Percentiles rank a stretch among this genome's conserved stretches.
Evolutionary conservation across 768 basidiomycete species (phyloP).

Genomic region (Porphyrellus cyaneotinctus): DNA sequence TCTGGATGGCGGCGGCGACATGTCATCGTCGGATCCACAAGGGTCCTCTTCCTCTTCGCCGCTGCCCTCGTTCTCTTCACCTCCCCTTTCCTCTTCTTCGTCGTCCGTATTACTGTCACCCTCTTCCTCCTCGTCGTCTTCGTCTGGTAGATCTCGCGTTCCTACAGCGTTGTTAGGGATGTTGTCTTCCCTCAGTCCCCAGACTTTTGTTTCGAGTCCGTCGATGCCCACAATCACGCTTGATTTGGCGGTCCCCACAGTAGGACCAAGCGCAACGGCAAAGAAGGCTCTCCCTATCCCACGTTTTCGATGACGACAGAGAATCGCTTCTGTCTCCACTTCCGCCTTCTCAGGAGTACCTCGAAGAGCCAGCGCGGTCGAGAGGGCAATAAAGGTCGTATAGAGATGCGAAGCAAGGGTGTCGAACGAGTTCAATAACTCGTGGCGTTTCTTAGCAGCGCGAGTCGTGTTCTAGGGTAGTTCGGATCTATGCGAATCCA

Average conservation of each 20-base stretch:
- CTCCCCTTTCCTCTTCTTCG: conserved; percentile 7
- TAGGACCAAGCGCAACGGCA: conserved; percentile 64
- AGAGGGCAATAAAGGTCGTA: conserved; percentile 71
- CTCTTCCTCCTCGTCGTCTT: background rate
- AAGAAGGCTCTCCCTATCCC: conserved; percentile 44
- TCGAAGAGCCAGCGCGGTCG: conserved; percentile 55
- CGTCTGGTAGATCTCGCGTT: background rate
- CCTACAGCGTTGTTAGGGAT: conserved; percentile 28
- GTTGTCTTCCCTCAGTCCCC: conserved; percentile 22
- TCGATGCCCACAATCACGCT: conserved; percentile 61
- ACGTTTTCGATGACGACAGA: background rate
- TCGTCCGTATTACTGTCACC: background rate
- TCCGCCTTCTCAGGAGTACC: conserved; percentile 5
- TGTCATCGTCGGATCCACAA: conserved; percentile 8
- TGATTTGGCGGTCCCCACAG: conserved; percentile 55
- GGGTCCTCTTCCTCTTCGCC: conserved; percentile 10
- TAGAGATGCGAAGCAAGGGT: conserved; percentile 68
- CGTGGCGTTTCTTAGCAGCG: conserved; percentile 54
- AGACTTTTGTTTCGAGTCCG: conserved; percentile 49
- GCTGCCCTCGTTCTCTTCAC: conserved; percentile 1
- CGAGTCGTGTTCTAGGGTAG: conserved; percentile 39
- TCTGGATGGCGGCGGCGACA: conserved; percentile 18
- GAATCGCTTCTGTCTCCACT: background rate
- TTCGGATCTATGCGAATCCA: background rate
- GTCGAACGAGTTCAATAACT: conserved; percentile 64